Percentiles rank a stretch among this genome's conserved stretches.
These are phyloP conservation scores for Porphyrellus cyaneotinctus DNA, from an alignment of 768 basidiomycete genomes.

Conservation along the genomic window DNA sequence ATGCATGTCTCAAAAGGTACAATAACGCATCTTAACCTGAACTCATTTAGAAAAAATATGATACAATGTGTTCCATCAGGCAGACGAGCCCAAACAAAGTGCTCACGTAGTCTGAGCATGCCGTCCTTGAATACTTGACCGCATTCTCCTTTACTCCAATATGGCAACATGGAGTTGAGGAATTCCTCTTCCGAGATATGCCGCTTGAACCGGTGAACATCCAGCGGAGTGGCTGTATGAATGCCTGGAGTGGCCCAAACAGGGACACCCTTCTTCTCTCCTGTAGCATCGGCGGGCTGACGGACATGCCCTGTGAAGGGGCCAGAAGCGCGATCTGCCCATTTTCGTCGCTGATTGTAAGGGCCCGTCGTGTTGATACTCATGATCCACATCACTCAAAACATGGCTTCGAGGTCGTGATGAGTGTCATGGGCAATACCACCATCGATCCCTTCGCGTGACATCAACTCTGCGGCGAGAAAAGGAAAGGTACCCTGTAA, in stretches of 20 bases:
- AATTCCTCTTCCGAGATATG: neutral
- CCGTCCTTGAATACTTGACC: neutral
- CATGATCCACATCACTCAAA: neutral
- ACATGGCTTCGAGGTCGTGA: neutral
- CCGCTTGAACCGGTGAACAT: neutral
- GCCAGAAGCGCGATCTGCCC: neutral
- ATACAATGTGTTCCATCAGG: neutral
- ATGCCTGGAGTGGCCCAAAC: neutral
- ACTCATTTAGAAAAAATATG: too few species aligned
- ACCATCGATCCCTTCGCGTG: neutral
- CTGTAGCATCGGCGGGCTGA: neutral
- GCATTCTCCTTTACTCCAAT: neutral
- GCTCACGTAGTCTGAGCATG: neutral
- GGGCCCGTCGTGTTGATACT: neutral
- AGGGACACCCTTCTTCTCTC: neutral
- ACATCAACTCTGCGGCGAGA: neutral
- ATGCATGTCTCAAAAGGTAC: too few species aligned
- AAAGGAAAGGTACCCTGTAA: neutral
- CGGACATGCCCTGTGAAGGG: neutral
- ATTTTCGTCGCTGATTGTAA: neutral
- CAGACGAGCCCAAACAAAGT: neutral
- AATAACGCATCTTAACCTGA: too few species aligned
- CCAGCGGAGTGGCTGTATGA: neutral
- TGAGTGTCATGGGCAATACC: neutral
- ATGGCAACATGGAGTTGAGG: neutral